A percentile compares a stretch with the other conserved stretches of the same genome.
Conservation (phyloP, 768 basidiomycete species). For the Tulasnella sp. region DNA sequence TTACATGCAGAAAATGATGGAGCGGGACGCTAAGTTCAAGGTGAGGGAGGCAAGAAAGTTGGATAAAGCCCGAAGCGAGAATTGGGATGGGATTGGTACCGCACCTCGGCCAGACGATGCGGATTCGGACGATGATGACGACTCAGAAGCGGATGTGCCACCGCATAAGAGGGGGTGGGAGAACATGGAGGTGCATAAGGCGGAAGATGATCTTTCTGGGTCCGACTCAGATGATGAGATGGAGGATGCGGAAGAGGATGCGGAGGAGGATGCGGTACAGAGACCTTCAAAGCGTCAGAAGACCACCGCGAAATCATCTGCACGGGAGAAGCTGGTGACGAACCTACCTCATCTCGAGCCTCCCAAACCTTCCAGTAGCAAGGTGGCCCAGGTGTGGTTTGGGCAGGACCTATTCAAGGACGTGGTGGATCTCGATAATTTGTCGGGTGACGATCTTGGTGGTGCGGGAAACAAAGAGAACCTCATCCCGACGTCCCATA, state of each 20-base stretch:
- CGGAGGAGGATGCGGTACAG: constrained; percentile 14
- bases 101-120: constrained; percentile 28
- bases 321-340: constrained; percentile 35
- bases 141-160: constrained; percentile 18
- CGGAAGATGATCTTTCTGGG: constrained; percentile 7
- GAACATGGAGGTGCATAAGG: constrained; percentile 30
- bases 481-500: background rate
- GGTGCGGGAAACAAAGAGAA: constrained; percentile 29
- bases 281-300: background rate
- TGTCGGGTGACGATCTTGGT: constrained; percentile 25
- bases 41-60: constrained; percentile 67
- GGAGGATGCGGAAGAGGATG: background rate
- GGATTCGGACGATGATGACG: constrained; percentile 27
- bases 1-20: constrained; percentile 69
- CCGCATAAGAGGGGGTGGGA: constrained; percentile 61
- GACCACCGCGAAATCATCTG: background rate
- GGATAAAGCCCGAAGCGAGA: constrained; percentile 58
- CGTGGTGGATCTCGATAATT: constrained; percentile 32
- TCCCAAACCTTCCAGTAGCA: constrained; percentile 31
- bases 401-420: constrained; percentile 79
- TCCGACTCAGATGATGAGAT: background rate
- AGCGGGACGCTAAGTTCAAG: constrained; percentile 79
- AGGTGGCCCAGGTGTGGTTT: constrained; percentile 84
- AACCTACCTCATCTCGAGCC: constrained; percentile 34
- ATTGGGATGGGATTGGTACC: constrained; percentile 63